Conservation (phyloP, 441 rosid genomes). For the Populus hybrid region DNA sequence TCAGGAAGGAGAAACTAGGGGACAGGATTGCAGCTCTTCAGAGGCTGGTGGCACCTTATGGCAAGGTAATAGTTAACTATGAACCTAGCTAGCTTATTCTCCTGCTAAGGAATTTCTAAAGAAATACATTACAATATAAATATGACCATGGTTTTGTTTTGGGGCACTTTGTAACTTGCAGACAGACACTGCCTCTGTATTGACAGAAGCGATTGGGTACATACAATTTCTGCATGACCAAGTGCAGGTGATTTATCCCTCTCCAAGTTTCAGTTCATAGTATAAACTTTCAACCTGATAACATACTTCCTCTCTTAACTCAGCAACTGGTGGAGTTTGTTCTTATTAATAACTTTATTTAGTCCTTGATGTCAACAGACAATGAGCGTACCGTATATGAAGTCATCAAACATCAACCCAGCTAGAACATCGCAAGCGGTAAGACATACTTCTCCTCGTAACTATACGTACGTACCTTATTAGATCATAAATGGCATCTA, state of each 20-base stretch:
- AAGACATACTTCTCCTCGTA: slow-evolving; percentile 1
- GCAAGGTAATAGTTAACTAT: slow-evolving; percentile 32
- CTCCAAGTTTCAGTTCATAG: neutral
- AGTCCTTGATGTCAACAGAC: slow-evolving; percentile 23
- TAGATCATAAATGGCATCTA: neutral
- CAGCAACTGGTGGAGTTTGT: neutral
- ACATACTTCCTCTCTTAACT: neutral
- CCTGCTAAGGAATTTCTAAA: neutral
- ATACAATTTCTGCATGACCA: slow-evolving; percentile 55
- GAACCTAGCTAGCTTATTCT: neutral
- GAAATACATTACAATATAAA: slow-evolving; percentile 3
- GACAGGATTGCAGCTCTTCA: slow-evolving; percentile 57
- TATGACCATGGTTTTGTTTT: slow-evolving; percentile 5
- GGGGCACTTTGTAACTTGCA: slow-evolving; percentile 21
- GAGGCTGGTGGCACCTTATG: slow-evolving; percentile 57
- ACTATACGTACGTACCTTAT: too few species aligned
- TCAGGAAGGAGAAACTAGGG: slow-evolving; percentile 52
- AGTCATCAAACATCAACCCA: slow-evolving; percentile 21
- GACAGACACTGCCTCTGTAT: slow-evolving; percentile 68
- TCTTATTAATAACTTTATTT: neutral
- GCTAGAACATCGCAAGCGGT: slow-evolving; percentile 20
- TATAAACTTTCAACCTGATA: neutral
- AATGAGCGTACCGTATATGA: slow-evolving; percentile 39
- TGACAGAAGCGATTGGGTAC: slow-evolving; percentile 50
- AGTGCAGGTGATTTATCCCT: slow-evolving; percentile 21